Conservation (phyloP, 176 grass and related monocot species). For the Carex scoparia region DNA sequence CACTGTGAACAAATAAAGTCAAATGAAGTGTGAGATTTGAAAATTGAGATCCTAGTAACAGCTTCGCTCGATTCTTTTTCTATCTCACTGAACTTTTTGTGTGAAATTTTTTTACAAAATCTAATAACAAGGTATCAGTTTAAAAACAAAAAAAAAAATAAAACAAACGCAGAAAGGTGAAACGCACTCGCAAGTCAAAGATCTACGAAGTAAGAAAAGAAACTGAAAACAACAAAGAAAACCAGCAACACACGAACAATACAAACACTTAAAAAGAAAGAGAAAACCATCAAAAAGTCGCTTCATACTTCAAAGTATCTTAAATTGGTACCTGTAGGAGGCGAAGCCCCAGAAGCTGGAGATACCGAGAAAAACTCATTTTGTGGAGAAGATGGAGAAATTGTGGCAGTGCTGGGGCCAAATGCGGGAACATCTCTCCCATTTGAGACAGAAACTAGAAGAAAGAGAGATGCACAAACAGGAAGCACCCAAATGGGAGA, state of each 20-base stretch:
- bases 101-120: slow-evolving; percentile 2
- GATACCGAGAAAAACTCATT: neutral
- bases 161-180: neutral
- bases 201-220: slow-evolving; percentile 10
- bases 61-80: neutral
- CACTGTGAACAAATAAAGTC: slow-evolving; percentile 30
- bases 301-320: neutral
- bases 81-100: neutral
- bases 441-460: neutral
- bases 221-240: slow-evolving; percentile 8
- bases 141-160: neutral
- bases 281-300: neutral
- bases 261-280: neutral
- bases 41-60: slow-evolving; percentile 4
- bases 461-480: neutral
- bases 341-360: slow-evolving; percentile 13
- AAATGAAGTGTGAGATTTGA: neutral
- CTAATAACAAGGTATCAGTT: slow-evolving; percentile 6
- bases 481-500: slow-evolving; percentile 2
- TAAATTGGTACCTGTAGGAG: slow-evolving; percentile 21
- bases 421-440: slow-evolving; percentile 19
- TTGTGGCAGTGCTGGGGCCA: neutral
- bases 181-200: slow-evolving; percentile 2
- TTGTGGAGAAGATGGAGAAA: neutral
- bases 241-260: neutral